phyloP scores from a whole-genome alignment of 2,329 filamentous ascomycete genomes.

The Capronia coronata region DNA sequence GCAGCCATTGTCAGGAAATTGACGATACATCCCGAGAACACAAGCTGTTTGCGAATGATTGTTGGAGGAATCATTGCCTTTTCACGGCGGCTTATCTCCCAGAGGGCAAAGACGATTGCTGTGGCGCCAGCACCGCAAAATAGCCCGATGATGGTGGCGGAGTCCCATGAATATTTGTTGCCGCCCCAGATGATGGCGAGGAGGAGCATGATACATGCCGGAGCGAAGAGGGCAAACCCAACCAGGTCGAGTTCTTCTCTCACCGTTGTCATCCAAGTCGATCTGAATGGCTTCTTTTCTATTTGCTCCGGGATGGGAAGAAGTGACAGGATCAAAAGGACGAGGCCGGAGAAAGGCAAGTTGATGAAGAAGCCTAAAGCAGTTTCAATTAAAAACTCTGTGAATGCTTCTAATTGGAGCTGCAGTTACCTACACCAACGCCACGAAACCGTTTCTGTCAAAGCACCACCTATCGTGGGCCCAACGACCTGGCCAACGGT shows the following conservation, averaged over 20 bases:
- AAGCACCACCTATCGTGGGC: constrained; percentile 40
- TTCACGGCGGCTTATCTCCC: constrained; percentile 26
- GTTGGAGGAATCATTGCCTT: constrained; percentile 28
- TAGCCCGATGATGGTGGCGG: constrained; percentile 35
- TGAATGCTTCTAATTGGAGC: too few relatives aligned
- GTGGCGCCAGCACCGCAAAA: constrained; percentile 32
- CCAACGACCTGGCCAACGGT: constrained; percentile 38
- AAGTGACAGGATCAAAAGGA: constrained; percentile 33
- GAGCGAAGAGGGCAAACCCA: constrained; percentile 54
- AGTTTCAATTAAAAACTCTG: too few relatives aligned
- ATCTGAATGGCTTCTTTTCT: constrained; percentile 10
- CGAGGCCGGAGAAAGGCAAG: constrained; percentile 37
- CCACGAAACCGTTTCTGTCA: constrained; percentile 36
- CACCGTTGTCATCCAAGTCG: constrained; percentile 18
- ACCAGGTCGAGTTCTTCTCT: constrained; percentile 47
- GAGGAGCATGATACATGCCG: constrained; percentile 25
- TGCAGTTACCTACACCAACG: constrained; percentile 25
- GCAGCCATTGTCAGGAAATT: constrained; percentile 23
- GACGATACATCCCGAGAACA: constrained; percentile 20
- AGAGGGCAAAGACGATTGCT: constrained; percentile 31
- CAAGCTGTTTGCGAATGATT: constrained; percentile 22
- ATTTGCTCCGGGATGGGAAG: constrained; percentile 15
- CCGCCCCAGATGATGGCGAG: constrained; percentile 25
- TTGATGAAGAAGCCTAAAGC: constrained; percentile 39
- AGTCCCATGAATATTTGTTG: constrained; percentile 31